Conservation (phyloP, 2,329 filamentous ascomycete species). For the Akanthomyces muscarius region DNA sequence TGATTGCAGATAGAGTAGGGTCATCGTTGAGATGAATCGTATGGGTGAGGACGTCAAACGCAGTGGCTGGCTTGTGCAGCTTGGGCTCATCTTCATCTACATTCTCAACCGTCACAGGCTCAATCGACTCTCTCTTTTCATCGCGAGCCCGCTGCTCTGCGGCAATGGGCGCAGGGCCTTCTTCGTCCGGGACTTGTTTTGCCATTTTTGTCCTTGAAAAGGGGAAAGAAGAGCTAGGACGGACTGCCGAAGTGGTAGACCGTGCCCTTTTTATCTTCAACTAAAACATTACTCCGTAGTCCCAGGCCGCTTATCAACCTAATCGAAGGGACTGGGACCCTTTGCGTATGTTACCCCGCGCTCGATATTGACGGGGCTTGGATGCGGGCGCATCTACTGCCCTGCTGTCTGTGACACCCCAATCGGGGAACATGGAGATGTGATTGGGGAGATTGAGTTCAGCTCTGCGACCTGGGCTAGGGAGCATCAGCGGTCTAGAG, state of each 20-base stretch:
- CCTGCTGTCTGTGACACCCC: background rate
- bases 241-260: too few species aligned
- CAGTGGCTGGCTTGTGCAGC: slow-evolving; percentile 10
- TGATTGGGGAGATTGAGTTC: background rate
- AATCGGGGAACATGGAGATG: background rate
- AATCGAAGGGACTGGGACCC: too few species aligned
- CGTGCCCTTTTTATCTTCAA: background rate
- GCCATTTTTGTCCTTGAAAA: background rate
- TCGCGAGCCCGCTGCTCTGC: background rate
- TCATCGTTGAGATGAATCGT: slow-evolving; percentile 15
- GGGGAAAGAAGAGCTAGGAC: too few species aligned
- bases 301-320: too few species aligned
- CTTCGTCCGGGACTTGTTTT: background rate
- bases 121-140: slow-evolving; percentile 1
- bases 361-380: too few species aligned
- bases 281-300: too few species aligned
- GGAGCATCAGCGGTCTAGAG: background rate
- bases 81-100: slow-evolving; percentile 8
- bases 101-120: background rate
- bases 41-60: slow-evolving; percentile 15
- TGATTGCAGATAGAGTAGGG: slow-evolving; percentile 1
- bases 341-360: too few species aligned
- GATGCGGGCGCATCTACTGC: too few species aligned
- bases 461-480: background rate
- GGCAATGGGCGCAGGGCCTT: background rate